phyloP scores from a whole-genome alignment of 2,329 filamentous ascomycete genomes.

The Gnomoniopsis smithogilvyi region DNA sequence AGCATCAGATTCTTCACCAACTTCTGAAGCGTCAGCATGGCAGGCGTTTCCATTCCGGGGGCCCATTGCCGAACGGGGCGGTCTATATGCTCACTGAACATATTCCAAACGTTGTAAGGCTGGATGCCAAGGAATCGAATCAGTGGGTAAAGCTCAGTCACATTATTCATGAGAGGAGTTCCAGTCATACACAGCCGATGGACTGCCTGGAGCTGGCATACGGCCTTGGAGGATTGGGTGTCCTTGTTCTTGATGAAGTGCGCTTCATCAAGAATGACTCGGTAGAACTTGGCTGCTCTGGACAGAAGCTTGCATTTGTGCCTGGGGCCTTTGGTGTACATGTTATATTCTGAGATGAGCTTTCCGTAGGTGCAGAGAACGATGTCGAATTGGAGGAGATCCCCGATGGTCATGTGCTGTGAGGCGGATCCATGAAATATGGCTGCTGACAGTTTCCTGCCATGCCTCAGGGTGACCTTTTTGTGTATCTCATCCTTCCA shows the following conservation, averaged over 20 bases:
- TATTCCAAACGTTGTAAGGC: conserved; percentile 19
- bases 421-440: conserved; percentile 24
- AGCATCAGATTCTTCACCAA: conserved; percentile 74
- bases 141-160: conserved; percentile 9
- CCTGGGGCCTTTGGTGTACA: background rate
- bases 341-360: conserved; percentile 6
- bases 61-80: conserved; percentile 9
- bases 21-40: conserved; percentile 37
- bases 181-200: conserved; percentile 15
- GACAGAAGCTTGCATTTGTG: conserved; percentile 24
- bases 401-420: background rate
- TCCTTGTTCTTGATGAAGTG: conserved; percentile 14
- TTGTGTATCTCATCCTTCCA: conserved; percentile 75
- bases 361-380: conserved; percentile 16
- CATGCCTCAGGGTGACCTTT: conserved; percentile 27
- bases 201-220: background rate
- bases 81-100: conserved; percentile 32
- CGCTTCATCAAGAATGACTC: conserved; percentile 15
- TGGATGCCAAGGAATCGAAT: conserved; percentile 33
- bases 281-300: background rate
- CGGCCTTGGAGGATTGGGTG: conserved; percentile 4
- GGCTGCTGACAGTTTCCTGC: conserved; percentile 24
- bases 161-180: conserved; percentile 15
- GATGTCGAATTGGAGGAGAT: conserved; percentile 7
- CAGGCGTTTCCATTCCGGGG: background rate